Evolutionary conservation across 352 stramenopile genomes (phyloP).

Genomic region (Phytopythium kandeliae): DNA sequence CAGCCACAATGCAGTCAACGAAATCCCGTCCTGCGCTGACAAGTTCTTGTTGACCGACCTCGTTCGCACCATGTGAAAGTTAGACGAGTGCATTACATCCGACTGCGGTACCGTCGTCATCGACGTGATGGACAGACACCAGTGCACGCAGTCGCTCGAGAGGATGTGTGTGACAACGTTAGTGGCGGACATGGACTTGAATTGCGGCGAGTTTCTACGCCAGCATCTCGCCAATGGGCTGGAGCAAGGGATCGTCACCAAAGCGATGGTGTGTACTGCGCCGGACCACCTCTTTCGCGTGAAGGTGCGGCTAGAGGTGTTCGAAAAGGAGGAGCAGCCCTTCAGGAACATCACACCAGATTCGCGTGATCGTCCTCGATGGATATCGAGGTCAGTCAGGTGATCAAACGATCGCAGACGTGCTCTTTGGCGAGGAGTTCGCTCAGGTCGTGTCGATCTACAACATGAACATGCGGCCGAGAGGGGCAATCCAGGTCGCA

Average conservation of each 20-base stretch:
- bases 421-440: slow-evolving; percentile 66
- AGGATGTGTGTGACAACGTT: slow-evolving; percentile 48
- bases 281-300: slow-evolving; percentile 80
- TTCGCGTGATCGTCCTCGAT: slow-evolving; percentile 59
- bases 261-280: slow-evolving; percentile 53
- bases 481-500: slow-evolving; percentile 63
- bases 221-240: slow-evolving; percentile 61
- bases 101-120: slow-evolving; percentile 89
- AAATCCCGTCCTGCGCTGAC: slow-evolving; percentile 87
- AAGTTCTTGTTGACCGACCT: slow-evolving; percentile 65
- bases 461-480: slow-evolving; percentile 86
- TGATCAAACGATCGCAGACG: slow-evolving; percentile 60
- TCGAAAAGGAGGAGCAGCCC: slow-evolving; percentile 69
- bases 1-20: slow-evolving; percentile 94
- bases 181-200: slow-evolving; percentile 78
- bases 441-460: slow-evolving; percentile 48
- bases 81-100: slow-evolving; percentile 90
- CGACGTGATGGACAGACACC: slow-evolving; percentile 68
- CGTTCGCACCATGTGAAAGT: slow-evolving; percentile 82
- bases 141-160: slow-evolving; percentile 68
- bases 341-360: slow-evolving; percentile 52
- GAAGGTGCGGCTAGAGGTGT: slow-evolving; percentile 87
- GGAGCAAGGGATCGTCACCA: slow-evolving; percentile 50
- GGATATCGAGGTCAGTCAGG: slow-evolving; percentile 67
- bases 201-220: slow-evolving; percentile 73